Base-by-base conservation (phyloP, 1,284 basidiomycete species). In the Mycosarcoma mackinlayi region DNA sequence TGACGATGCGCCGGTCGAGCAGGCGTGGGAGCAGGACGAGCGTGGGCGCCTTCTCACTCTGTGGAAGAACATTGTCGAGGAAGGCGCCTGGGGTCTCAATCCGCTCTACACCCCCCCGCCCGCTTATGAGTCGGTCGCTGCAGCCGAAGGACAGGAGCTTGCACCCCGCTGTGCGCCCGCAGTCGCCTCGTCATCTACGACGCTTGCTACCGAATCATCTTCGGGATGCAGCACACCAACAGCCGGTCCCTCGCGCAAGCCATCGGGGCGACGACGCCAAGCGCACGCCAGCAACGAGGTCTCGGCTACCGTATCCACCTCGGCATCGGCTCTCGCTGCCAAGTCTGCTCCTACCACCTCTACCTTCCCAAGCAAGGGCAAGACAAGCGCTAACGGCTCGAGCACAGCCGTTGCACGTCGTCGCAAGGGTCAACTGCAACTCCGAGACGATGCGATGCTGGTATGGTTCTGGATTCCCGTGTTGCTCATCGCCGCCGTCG, bases 401-500 rank as follows among this genome's bases (percentile, higher is more conserved):
- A 41, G 47, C 34, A 57, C 48, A 7, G 37, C 52, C 19, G 57
- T 52, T n/a, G 51, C 52, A 6, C 56, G 63, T 28, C 63, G 63
- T 38, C 63, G 63, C 48, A 66, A 60, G 53, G 49, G 44, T 11
- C 63, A 66, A 41, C 40, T 60, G 19, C 55, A 58, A 19, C 44
- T 78, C 30, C 73, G 70, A 8, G 93, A 92, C 83, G 93, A 97
- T 83, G 89, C 89, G 44, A 96, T 97, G 94, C 87, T 97, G 45
- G 84, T 94, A 48, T 84, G 92, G 56, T 96, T 97, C 86, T 97
- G 94, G 94, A 87, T 96, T 73, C 94, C 94, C 3, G 92, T 94
- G 69, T 86, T 96, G 28, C 67, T 80, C 13, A 42, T 61, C 6
- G 74, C 77, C 14, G 44, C 60, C 8, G 39, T 77, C 5, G 83